These are phyloP conservation scores for Schwanniomyces yamadae DNA, from an alignment of 805 yeast genomes.

Conservation along the genomic window DNA sequence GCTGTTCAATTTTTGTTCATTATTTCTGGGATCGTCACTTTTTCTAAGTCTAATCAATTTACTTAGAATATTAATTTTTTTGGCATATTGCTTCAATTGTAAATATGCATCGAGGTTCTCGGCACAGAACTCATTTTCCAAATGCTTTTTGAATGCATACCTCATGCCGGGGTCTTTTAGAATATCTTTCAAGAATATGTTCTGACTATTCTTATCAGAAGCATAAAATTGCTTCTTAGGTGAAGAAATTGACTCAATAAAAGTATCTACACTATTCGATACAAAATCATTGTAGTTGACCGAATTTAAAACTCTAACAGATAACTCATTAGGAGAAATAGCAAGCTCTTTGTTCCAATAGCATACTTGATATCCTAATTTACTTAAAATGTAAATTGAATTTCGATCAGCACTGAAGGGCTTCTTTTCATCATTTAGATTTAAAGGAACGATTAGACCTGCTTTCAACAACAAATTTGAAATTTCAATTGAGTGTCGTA, in stretches of 20 bases:
- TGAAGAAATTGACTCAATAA: constrained; percentile 2
- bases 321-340: constrained; percentile 9
- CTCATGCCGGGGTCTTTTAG: constrained; percentile 75
- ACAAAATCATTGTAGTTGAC: constrained; percentile 2
- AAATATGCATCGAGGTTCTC: constrained; percentile 76
- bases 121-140: constrained; percentile 62
- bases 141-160: constrained; percentile 62
- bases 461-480: constrained; percentile 49
- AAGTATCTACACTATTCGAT: constrained; percentile 1
- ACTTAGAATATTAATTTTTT: constrained; percentile 43
- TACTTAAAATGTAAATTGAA: constrained; percentile 43
- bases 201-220: background rate
- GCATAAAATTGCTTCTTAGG: background rate
- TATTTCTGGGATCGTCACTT: background rate
- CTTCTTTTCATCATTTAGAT: constrained; percentile 16
- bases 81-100: constrained; percentile 54
- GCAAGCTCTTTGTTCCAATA: constrained; percentile 25
- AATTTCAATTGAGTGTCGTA: constrained; percentile 52
- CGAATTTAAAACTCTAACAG: constrained; percentile 1
- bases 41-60: constrained; percentile 29
- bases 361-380: constrained; percentile 39
- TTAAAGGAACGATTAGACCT: constrained; percentile 48
- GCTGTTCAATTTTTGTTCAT: background rate
- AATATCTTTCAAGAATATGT: constrained; percentile 36
- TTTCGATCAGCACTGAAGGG: constrained; percentile 36